Percentiles rank a stretch among this genome's conserved stretches.
Conservation (phyloP, 352 stramenopile species). For the Phytophthora vignae region DNA sequence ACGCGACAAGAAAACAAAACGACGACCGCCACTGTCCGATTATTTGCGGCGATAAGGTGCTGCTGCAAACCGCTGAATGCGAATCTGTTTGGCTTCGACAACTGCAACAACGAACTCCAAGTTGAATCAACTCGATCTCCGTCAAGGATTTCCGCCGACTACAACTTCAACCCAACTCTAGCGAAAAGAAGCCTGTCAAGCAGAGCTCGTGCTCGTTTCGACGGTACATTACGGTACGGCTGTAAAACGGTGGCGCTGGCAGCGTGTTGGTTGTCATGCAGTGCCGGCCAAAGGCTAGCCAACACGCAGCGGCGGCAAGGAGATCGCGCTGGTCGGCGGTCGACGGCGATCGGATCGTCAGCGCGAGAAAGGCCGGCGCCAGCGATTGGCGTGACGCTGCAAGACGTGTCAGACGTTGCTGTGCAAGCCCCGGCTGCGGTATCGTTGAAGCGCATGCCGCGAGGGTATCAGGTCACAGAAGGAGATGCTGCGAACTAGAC, state of each 20-base stretch:
- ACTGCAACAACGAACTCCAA: not conserved
- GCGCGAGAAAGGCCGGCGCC: slow-evolving; percentile 15
- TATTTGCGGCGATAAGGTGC: not conserved
- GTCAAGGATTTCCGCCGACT: not conserved
- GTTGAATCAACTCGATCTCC: not conserved
- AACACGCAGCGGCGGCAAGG: slow-evolving; percentile 8
- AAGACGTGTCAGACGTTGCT: slow-evolving; percentile 24
- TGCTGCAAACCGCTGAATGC: slow-evolving; percentile 3
- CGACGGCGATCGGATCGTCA: slow-evolving; percentile 1
- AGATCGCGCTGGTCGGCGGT: slow-evolving; percentile 3
- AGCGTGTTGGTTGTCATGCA: slow-evolving; percentile 8
- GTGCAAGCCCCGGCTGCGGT: slow-evolving; percentile 9
- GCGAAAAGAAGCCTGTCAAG: not conserved
- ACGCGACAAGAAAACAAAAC: not conserved
- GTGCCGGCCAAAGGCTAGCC: slow-evolving; percentile 9
- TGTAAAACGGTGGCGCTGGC: slow-evolving; percentile 2
- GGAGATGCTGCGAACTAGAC: slow-evolving; percentile 7
- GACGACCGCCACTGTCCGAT: too few relatives aligned
- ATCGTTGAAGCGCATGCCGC: slow-evolving; percentile 14
- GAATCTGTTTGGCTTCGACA: not conserved
- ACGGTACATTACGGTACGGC: slow-evolving; percentile 1
- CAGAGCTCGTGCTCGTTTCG: not conserved
- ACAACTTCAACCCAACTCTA: not conserved
- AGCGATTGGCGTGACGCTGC: slow-evolving; percentile 35
- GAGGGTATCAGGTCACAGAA: slow-evolving; percentile 5